Conservation (phyloP, 352 stramenopile species). For the Globisporangium solare region DNA sequence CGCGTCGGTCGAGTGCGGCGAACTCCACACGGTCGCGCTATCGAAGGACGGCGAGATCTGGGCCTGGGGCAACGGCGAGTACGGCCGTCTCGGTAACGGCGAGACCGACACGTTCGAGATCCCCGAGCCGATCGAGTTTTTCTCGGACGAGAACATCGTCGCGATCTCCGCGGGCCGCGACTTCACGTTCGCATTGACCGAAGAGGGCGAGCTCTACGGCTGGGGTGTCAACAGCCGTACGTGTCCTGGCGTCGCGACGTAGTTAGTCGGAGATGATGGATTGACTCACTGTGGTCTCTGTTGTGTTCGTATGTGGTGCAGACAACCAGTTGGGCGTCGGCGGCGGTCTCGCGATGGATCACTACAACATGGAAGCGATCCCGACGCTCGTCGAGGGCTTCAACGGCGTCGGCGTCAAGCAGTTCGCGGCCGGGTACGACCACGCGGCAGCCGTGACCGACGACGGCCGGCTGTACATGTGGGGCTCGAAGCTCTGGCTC, state of each 20-base stretch:
- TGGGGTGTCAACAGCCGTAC: conserved; percentile 92
- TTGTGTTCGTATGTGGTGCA: conserved; percentile 16
- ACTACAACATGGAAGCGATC: conserved; percentile 93
- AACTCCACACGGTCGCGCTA: conserved; percentile 89
- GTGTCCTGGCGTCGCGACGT: conserved; percentile 9
- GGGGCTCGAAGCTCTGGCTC: conserved; percentile 89
- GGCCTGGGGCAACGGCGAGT: conserved; percentile 90
- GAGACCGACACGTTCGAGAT: conserved; percentile 78
- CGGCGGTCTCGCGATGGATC: conserved; percentile 87
- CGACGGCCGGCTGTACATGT: conserved; percentile 76
- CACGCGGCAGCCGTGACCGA: conserved; percentile 87
- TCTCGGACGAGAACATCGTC: conserved; percentile 63
- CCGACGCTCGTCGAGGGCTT: conserved; percentile 84
- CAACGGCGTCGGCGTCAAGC: conserved; percentile 50
- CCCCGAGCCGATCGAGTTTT: conserved; percentile 83
- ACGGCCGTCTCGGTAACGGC: conserved; percentile 89
- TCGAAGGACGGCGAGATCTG: conserved; percentile 88
- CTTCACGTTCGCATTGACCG: conserved; percentile 86
- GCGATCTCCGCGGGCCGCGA: conserved; percentile 80
- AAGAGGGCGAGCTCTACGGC: conserved; percentile 81
- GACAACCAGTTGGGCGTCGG: conserved; percentile 89
- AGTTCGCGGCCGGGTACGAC: conserved; percentile 91
- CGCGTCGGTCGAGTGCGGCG: conserved; percentile 65
- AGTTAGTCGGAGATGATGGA: too few relatives aligned
- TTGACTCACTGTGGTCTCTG: neutral